Evolutionary conservation across 441 rosid species (phyloP).

Genomic region (Biscutella laevigata): DNA sequence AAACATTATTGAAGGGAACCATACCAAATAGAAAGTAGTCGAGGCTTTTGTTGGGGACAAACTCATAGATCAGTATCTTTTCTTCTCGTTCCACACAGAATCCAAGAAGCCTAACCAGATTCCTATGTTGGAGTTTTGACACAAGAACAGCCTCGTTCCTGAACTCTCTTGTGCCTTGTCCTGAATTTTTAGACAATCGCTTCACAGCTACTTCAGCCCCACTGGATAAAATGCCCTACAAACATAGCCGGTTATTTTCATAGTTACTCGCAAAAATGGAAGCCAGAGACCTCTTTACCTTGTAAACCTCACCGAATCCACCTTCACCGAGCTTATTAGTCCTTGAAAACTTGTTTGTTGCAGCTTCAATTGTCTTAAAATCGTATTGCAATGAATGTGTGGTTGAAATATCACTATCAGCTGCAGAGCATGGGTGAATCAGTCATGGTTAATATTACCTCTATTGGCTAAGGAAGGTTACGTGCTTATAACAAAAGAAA

Average conservation of each 20-base stretch:
- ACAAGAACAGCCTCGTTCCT: constrained; percentile 39
- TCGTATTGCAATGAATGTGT: constrained; percentile 30
- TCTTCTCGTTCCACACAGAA: constrained; percentile 34
- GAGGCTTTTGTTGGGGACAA: constrained; percentile 40
- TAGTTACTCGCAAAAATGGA: neutral
- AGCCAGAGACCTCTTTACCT: constrained; percentile 22
- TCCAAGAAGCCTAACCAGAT: constrained; percentile 37
- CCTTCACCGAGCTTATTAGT: constrained; percentile 44
- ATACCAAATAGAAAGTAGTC: constrained; percentile 34
- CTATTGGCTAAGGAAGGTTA: neutral
- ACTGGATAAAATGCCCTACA: constrained; percentile 29
- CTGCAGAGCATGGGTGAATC: constrained; percentile 13
- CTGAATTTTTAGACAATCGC: constrained; percentile 22
- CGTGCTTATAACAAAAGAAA: neutral
- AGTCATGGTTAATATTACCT: neutral
- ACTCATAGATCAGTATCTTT: constrained; percentile 38
- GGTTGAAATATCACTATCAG: constrained; percentile 22
- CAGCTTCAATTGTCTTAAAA: constrained; percentile 27
- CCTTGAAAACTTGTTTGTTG: constrained; percentile 31
- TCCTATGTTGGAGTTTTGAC: constrained; percentile 43
- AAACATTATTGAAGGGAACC: neutral
- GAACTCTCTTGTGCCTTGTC: constrained; percentile 36
- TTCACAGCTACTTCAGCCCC: constrained; percentile 41
- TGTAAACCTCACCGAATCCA: constrained; percentile 50
- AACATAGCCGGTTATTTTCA: neutral